These are phyloP conservation scores for Albatrellus ellisii DNA, from an alignment of 768 basidiomycete genomes.

Conservation along the genomic window DNA sequence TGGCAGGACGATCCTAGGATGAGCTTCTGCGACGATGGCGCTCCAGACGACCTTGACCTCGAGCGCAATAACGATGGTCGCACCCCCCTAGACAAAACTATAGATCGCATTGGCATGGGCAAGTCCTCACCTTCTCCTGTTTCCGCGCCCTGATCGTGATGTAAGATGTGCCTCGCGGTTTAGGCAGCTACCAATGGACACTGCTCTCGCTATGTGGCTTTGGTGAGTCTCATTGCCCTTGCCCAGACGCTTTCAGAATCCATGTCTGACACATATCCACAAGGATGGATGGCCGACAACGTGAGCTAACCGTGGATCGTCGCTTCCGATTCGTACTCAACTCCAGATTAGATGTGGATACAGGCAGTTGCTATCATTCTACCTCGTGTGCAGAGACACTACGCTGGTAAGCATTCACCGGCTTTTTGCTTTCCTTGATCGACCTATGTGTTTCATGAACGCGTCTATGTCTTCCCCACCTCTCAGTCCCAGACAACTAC, in stretches of 20 bases:
- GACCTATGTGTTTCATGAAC: constrained; percentile 11
- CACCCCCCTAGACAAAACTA: constrained; percentile 63
- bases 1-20: constrained; percentile 28
- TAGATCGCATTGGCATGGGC: constrained; percentile 88
- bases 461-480: neutral
- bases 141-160: neutral
- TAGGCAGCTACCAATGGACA: constrained; percentile 71
- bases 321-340: neutral
- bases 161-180: neutral
- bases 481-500: constrained; percentile 53
- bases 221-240: constrained; percentile 37
- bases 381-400: constrained; percentile 94
- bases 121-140: constrained; percentile 10
- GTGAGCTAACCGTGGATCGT: constrained; percentile 39
- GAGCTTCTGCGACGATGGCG: constrained; percentile 24
- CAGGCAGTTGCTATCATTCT: constrained; percentile 86
- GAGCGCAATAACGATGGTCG: constrained; percentile 19
- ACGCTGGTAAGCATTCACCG: constrained; percentile 36
- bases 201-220: constrained; percentile 78
- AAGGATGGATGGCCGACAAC: constrained; percentile 92
- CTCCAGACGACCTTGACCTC: constrained; percentile 19
- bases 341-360: constrained; percentile 81
- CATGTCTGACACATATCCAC: neutral
- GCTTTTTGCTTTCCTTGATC: neutral
- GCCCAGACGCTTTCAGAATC: neutral